Percentiles rank a stretch among this genome's conserved stretches.
Conservation (phyloP, 352 stramenopile genomes). For the Albugo laibachii region DNA sequence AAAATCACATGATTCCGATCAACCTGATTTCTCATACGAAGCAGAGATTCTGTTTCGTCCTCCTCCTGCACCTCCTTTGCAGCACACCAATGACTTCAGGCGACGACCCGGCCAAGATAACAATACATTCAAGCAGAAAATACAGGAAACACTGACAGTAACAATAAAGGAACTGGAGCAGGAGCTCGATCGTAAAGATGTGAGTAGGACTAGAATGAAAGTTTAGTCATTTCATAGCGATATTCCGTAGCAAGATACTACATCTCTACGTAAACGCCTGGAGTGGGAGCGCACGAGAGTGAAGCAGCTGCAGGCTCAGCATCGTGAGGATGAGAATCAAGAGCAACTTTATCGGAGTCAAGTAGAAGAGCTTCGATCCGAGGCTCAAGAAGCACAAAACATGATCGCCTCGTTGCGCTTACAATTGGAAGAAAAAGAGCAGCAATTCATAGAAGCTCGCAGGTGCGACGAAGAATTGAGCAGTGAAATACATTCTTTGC, state of each 20-base stretch:
- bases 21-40: background rate
- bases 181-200: conserved; percentile 46
- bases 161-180: conserved; percentile 68
- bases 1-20: background rate
- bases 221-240: background rate
- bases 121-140: conserved; percentile 35
- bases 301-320: conserved; percentile 33
- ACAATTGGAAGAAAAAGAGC: conserved; percentile 11
- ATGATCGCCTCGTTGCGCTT: conserved; percentile 10
- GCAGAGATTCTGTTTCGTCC: background rate
- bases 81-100: background rate
- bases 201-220: conserved; percentile 1
- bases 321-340: conserved; percentile 18
- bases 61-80: background rate
- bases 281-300: conserved; percentile 28
- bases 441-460: conserved; percentile 19
- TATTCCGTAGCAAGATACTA: conserved; percentile 16
- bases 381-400: conserved; percentile 32
- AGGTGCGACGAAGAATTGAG: conserved; percentile 22
- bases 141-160: conserved; percentile 39
- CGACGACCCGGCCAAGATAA: conserved; percentile 13
- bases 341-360: conserved; percentile 13
- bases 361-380: conserved; percentile 23
- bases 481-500: conserved; percentile 37
- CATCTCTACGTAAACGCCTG: conserved; percentile 20